phyloP scores from a whole-genome alignment of 2,329 filamentous ascomycete genomes.

The Claviceps sorghi region DNA sequence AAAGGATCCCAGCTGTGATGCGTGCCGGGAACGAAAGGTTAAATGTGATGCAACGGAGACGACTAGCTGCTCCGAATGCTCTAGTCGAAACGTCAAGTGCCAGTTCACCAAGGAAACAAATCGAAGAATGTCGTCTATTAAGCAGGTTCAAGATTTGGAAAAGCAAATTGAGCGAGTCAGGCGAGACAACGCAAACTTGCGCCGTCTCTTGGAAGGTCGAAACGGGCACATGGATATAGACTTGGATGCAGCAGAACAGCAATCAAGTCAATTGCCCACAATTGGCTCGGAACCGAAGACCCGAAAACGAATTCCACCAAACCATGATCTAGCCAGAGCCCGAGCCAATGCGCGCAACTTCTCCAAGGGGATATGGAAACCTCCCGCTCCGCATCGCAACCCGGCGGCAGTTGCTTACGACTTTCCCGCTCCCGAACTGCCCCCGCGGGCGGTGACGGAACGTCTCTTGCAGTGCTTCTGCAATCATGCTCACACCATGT shows the following conservation, averaged over 20 bases:
- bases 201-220: conserved; percentile 43
- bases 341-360: conserved; percentile 58
- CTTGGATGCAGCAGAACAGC: conserved; percentile 31
- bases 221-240: conserved; percentile 37
- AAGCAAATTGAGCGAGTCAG: conserved; percentile 72
- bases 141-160: conserved; percentile 94
- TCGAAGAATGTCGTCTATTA: conserved; percentile 95
- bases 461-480: conserved; percentile 64
- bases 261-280: conserved; percentile 44
- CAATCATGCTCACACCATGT: conserved; percentile 59
- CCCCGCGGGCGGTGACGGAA: conserved; percentile 54
- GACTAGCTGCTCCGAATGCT: conserved; percentile 92
- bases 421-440: conserved; percentile 48
- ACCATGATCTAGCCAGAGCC: conserved; percentile 57
- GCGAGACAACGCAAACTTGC: conserved; percentile 63
- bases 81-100: conserved; percentile 89
- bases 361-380: conserved; percentile 66
- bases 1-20: conserved; percentile 96
- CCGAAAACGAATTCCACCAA: conserved; percentile 43
- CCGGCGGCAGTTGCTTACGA: conserved; percentile 34
- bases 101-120: conserved; percentile 99
- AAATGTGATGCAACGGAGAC: conserved; percentile 96
- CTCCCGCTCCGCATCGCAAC: conserved; percentile 52
- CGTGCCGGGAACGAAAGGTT: conserved; percentile 73
- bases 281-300: conserved; percentile 52